These are phyloP conservation scores for Mycena polygramma DNA, from an alignment of 768 basidiomycete genomes.

Conservation along the genomic window DNA sequence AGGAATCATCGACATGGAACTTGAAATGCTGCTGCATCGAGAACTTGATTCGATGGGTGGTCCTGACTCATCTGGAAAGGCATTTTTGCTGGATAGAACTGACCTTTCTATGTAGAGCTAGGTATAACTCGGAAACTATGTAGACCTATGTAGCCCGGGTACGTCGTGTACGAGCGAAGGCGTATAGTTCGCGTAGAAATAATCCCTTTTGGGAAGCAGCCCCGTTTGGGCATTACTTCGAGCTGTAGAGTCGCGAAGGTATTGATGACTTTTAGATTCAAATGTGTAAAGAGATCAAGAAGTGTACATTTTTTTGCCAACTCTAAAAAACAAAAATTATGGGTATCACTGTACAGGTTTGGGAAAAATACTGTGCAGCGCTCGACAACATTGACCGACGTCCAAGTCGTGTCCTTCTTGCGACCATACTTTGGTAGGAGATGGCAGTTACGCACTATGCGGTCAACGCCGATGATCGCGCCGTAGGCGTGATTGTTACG, in stretches of 20 bases:
- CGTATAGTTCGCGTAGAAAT: neutral
- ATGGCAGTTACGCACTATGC: constrained; percentile 31
- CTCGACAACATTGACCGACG: constrained; percentile 21
- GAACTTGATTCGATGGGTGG: too few relatives aligned
- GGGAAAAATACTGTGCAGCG: constrained; percentile 18
- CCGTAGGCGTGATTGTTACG: constrained; percentile 17
- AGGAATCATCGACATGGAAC: too few relatives aligned
- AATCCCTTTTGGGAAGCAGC: neutral
- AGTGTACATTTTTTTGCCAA: constrained; percentile 13
- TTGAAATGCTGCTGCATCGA: too few relatives aligned
- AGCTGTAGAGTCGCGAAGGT: neutral
- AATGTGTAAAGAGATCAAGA: too few relatives aligned
- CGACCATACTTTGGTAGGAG: constrained; percentile 17
- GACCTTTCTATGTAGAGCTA: neutral
- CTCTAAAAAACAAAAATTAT: constrained; percentile 32
- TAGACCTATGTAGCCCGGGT: neutral
- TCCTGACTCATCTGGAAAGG: neutral
- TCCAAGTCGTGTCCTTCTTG: constrained; percentile 25
- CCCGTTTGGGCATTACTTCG: neutral
- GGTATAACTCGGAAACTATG: neutral
- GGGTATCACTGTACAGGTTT: constrained; percentile 32
- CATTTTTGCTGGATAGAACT: neutral
- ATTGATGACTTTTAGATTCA: neutral
- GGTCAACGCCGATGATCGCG: constrained; percentile 13
- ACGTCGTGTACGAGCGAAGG: neutral